A percentile compares a stretch with the other conserved stretches of the same genome.
phyloP scores from a whole-genome alignment of 441 rosid species.

The Euphorbia schlechtendalii region DNA sequence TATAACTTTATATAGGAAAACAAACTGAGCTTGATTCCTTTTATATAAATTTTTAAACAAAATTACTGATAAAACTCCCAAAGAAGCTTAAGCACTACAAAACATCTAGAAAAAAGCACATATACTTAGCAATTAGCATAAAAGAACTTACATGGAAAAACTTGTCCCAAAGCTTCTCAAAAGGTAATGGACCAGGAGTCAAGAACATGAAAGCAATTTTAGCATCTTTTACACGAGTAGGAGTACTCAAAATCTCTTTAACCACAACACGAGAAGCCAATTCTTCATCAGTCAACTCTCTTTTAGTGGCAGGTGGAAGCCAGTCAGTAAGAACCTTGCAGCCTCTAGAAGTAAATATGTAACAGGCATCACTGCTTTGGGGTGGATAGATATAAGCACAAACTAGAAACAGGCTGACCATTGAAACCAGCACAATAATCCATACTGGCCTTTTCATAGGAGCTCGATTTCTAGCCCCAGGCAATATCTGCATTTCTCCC shows the following conservation, averaged over 20 bases:
- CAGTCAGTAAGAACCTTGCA: conserved; percentile 66
- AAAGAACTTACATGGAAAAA: conserved; percentile 51
- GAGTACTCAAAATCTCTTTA: conserved; percentile 52
- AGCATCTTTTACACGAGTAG: conserved; percentile 38
- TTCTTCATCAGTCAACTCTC: conserved; percentile 72
- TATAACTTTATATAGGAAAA: not conserved
- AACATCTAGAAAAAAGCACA: not conserved
- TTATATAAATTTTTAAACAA: not conserved
- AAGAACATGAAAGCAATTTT: conserved; percentile 93
- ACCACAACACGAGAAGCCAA: conserved; percentile 65
- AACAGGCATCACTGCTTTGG: conserved; percentile 48
- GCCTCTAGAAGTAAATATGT: conserved; percentile 57
- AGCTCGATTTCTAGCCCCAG: conserved; percentile 59
- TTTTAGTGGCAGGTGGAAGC: conserved; percentile 77
- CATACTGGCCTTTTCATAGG: conserved; percentile 67
- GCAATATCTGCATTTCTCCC: conserved; percentile 68
- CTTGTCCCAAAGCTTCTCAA: conserved; percentile 95
- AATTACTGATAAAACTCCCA: conserved; percentile 3
- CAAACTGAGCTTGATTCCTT: conserved; percentile 5
- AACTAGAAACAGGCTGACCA: conserved; percentile 67
- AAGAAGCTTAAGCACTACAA: conserved; percentile 6
- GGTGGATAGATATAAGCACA: conserved; percentile 75
- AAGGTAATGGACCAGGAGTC: conserved; percentile 79
- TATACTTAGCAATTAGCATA: conserved; percentile 6
- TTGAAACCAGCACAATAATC: conserved; percentile 58